A percentile compares a stretch with the other conserved stretches of the same genome.
Evolutionary conservation across 371 early-diverging fungal species (phyloP).

Genomic region (Lichtheimia corymbifera): DNA sequence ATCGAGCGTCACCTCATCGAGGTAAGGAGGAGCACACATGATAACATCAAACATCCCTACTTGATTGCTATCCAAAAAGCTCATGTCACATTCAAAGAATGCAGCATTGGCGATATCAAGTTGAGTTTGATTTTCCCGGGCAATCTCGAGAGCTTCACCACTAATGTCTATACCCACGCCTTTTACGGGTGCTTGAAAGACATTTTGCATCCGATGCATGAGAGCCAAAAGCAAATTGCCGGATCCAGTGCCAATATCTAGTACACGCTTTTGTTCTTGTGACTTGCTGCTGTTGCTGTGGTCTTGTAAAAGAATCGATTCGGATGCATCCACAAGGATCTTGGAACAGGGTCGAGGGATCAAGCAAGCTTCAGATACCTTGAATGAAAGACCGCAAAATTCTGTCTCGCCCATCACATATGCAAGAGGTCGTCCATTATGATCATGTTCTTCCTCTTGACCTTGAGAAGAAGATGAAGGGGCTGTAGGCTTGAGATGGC

Average conservation of each 20-base stretch:
- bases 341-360: constrained; percentile 76
- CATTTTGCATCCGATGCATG: constrained; percentile 20
- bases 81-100: constrained; percentile 47
- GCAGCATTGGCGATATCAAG: constrained; percentile 21
- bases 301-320: neutral
- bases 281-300: neutral
- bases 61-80: constrained; percentile 15
- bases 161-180: constrained; percentile 75
- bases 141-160: constrained; percentile 56
- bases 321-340: constrained; percentile 56
- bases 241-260: constrained; percentile 80
- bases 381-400: constrained; percentile 60
- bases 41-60: constrained; percentile 57
- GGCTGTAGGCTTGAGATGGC: too few species aligned
- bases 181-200: neutral
- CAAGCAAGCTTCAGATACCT: constrained; percentile 63
- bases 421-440: constrained; percentile 38
- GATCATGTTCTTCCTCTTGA: too few species aligned
- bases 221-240: constrained; percentile 71
- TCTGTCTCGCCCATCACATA: constrained; percentile 61
- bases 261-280: constrained; percentile 23
- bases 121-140: constrained; percentile 42
- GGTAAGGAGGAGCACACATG: constrained; percentile 78
- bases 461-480: too few species aligned
- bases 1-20: constrained; percentile 30